These are phyloP conservation scores for Domatiomyces globalis DNA, from an alignment of 2,329 filamentous ascomycete genomes.

Conservation along the genomic window DNA sequence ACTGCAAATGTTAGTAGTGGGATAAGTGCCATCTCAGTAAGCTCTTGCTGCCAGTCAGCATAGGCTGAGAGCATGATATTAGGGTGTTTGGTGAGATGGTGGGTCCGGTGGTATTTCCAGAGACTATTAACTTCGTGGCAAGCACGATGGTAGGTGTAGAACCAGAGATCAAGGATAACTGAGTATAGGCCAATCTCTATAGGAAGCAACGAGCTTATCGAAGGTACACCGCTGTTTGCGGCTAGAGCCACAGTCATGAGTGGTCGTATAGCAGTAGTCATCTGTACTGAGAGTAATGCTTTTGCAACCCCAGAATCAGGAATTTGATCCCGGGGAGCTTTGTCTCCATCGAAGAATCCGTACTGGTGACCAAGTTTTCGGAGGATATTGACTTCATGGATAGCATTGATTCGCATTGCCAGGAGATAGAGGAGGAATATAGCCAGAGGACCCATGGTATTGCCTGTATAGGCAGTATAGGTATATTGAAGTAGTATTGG, in stretches of 20 bases:
- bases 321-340: background rate
- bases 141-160: background rate
- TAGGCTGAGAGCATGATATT: background rate
- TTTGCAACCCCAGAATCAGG: background rate
- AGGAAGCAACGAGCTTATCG: background rate
- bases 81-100: background rate
- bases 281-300: background rate
- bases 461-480: background rate
- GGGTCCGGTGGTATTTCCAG: background rate
- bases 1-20: background rate
- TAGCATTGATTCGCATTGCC: background rate
- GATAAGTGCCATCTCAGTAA: background rate
- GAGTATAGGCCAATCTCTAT: background rate
- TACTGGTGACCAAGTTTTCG: background rate
- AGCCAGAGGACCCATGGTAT: background rate
- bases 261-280: background rate
- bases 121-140: background rate
- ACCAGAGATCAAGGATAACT: background rate
- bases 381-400: background rate
- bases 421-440: background rate
- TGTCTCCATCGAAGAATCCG: background rate
- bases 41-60: background rate
- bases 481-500: background rate
- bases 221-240: background rate
- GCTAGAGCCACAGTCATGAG: background rate